phyloP scores from a whole-genome alignment of 768 basidiomycete species.

The Terana coerulea region DNA sequence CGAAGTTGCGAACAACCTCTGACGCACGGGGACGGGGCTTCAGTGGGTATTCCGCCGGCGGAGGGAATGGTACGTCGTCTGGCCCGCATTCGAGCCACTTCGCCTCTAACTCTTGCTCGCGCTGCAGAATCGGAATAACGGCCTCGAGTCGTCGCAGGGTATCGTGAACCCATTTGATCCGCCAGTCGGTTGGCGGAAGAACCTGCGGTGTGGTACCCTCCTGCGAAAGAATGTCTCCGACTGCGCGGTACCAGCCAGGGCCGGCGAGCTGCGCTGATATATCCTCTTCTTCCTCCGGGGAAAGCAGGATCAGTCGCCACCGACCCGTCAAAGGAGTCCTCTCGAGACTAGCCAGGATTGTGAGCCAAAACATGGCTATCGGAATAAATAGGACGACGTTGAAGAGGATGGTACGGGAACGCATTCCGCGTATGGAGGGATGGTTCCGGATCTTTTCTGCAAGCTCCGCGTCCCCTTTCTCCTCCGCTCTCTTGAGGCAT shows the following conservation, averaged over 20 bases:
- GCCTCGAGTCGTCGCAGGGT: slow-evolving; percentile 76
- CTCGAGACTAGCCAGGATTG: slow-evolving; percentile 37
- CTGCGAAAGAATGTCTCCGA: slow-evolving; percentile 70
- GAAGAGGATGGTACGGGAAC: slow-evolving; percentile 44
- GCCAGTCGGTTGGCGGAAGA: slow-evolving; percentile 81
- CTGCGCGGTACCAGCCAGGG: slow-evolving; percentile 81
- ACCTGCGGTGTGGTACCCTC: slow-evolving; percentile 54
- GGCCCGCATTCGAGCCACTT: slow-evolving; percentile 52
- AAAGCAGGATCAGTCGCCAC: slow-evolving; percentile 87
- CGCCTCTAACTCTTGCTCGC: slow-evolving; percentile 50
- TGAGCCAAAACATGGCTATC: slow-evolving; percentile 28
- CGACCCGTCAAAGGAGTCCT: slow-evolving; percentile 83
- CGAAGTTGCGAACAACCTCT: slow-evolving; percentile 61
- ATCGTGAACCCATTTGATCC: slow-evolving; percentile 80
- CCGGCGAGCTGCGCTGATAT: slow-evolving; percentile 82
- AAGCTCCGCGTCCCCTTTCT: slow-evolving; percentile 31
- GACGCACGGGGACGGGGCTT: slow-evolving; percentile 79
- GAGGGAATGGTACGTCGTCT: slow-evolving; percentile 62
- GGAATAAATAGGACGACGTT: slow-evolving; percentile 51
- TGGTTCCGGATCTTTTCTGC: slow-evolving; percentile 52
- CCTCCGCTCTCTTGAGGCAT: slow-evolving; percentile 46
- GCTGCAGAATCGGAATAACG: slow-evolving; percentile 64
- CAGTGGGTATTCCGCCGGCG: slow-evolving; percentile 78
- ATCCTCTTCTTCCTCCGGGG: slow-evolving; percentile 89
- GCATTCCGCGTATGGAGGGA: slow-evolving; percentile 45